phyloP scores from a whole-genome alignment of 83 land plant species.

The Diphasiastrum complanatum region DNA sequence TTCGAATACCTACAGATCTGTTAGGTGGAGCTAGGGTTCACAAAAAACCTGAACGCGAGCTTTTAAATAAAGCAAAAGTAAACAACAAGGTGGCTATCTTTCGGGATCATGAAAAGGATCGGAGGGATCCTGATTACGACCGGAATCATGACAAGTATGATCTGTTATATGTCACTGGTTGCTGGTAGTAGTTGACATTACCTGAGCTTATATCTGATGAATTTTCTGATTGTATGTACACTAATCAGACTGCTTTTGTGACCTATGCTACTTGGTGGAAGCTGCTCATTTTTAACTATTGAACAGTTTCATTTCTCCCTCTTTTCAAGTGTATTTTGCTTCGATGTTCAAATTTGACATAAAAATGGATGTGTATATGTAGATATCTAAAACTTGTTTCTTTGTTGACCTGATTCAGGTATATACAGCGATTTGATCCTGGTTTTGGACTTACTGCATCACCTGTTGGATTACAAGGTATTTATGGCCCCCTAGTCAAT shows the following conservation, averaged over 20 bases:
- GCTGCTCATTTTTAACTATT: not conserved
- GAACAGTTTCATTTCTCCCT: not conserved
- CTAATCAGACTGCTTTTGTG: slow-evolving; percentile 4
- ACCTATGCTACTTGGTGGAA: not conserved
- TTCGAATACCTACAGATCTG: slow-evolving; percentile 20
- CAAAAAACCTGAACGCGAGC: slow-evolving; percentile 45
- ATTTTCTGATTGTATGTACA: not conserved
- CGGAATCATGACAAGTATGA: slow-evolving; percentile 70
- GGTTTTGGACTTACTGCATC: slow-evolving; percentile 68
- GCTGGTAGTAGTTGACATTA: not conserved
- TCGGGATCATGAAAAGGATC: slow-evolving; percentile 67
- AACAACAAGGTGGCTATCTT: slow-evolving; percentile 72
- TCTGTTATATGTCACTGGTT: not conserved
- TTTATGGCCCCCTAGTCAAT: slow-evolving; percentile 59
- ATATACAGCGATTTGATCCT: slow-evolving; percentile 77
- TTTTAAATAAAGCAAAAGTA: slow-evolving; percentile 33
- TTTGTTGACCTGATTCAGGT: slow-evolving; percentile 29
- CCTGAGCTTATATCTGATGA: not conserved
- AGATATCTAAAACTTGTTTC: not conserved
- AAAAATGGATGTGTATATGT: not conserved
- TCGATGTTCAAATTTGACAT: not conserved
- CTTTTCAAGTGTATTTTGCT: not conserved
- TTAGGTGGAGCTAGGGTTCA: slow-evolving; percentile 19
- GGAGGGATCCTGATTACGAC: slow-evolving; percentile 85
- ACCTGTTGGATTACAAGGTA: slow-evolving; percentile 57